Percentiles rank a stretch among this genome's conserved stretches.
Conservation (phyloP, 495 filamentous ascomycete species). For the Penicillium chermesinum region DNA sequence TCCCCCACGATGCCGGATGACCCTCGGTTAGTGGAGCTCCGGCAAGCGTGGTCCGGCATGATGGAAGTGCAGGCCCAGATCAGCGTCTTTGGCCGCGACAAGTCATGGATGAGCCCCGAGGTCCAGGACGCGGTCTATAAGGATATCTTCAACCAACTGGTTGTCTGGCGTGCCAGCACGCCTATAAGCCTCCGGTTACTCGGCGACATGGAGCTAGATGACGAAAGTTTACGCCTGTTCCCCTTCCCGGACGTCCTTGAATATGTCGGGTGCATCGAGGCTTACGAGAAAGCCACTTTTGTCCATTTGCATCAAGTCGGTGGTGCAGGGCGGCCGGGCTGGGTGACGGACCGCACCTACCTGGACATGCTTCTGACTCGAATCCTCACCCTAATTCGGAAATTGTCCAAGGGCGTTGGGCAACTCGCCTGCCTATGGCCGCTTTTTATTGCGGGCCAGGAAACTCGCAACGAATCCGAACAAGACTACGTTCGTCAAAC, state of each 20-base stretch:
- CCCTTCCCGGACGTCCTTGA: conserved; percentile 31
- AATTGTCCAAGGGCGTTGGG: conserved; percentile 33
- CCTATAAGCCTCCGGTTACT: conserved; percentile 29
- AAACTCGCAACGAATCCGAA: conserved; percentile 29
- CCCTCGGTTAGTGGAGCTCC: conserved; percentile 28
- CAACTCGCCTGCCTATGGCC: conserved; percentile 37
- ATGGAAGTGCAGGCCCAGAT: conserved; percentile 40
- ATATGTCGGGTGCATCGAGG: conserved; percentile 38
- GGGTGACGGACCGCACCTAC: conserved; percentile 23
- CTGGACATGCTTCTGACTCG: conserved; percentile 32
- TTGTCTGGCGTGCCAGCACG: conserved; percentile 31
- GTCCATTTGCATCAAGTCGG: conserved; percentile 34
- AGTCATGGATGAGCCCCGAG: conserved; percentile 28
- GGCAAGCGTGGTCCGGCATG: conserved; percentile 34
- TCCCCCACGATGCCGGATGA: conserved; percentile 19
- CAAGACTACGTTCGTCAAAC: conserved; percentile 34
- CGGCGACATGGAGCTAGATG: conserved; percentile 32
- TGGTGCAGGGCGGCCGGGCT: conserved; percentile 29
- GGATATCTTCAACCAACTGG: conserved; percentile 27
- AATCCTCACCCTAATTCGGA: conserved; percentile 30
- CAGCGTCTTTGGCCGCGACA: conserved; percentile 35
- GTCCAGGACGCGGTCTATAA: conserved; percentile 34
- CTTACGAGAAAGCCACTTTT: conserved; percentile 39
- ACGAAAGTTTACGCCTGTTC: conserved; percentile 25
- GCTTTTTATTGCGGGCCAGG: conserved; percentile 36